A percentile compares a stretch with the other conserved stretches of the same genome.
phyloP scores from a whole-genome alignment of 495 filamentous ascomycete species.

The Aspergillus coremiiformis region DNA sequence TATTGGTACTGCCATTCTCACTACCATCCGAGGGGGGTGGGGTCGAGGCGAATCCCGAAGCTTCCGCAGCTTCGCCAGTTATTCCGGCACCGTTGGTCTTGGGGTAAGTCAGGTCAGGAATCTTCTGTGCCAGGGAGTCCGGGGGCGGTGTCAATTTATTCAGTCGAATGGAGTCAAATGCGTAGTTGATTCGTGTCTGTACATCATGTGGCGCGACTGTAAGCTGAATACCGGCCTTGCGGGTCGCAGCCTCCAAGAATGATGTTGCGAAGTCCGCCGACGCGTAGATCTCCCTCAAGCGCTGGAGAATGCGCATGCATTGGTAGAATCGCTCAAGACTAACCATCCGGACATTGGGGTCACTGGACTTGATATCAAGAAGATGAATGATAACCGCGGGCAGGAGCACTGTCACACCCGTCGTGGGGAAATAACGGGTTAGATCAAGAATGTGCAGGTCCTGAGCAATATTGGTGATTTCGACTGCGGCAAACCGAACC shows the following conservation, averaged over 20 bases:
- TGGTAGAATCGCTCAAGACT: constrained; percentile 72
- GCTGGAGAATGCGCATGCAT: constrained; percentile 78
- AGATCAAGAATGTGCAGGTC: constrained; percentile 61
- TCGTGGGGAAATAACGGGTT: constrained; percentile 74
- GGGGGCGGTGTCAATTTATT: constrained; percentile 38
- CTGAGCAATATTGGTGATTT: constrained; percentile 72
- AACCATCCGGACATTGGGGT: constrained; percentile 56
- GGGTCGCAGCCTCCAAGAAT: constrained; percentile 77
- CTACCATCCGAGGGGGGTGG: constrained; percentile 40
- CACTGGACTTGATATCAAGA: constrained; percentile 75
- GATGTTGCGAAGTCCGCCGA: constrained; percentile 80
- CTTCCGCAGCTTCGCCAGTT: constrained; percentile 14
- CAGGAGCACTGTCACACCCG: constrained; percentile 79
- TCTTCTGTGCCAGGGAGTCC: constrained; percentile 38
- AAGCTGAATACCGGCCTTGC: constrained; percentile 64
- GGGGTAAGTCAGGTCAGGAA: constrained; percentile 39
- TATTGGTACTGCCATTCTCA: constrained; percentile 41
- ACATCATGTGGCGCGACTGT: constrained; percentile 36
- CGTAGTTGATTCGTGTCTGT: constrained; percentile 19
- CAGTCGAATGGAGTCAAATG: constrained; percentile 21
- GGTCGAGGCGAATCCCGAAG: constrained; percentile 31
- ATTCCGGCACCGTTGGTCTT: constrained; percentile 15
- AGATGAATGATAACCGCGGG: constrained; percentile 89
- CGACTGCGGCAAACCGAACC: constrained; percentile 68
- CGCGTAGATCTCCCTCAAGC: constrained; percentile 74